Percentiles rank a stretch among this genome's conserved stretches.
These are phyloP conservation scores for Primulina eburnea DNA, from an alignment of 257 asterid species.

Conservation along the genomic window DNA sequence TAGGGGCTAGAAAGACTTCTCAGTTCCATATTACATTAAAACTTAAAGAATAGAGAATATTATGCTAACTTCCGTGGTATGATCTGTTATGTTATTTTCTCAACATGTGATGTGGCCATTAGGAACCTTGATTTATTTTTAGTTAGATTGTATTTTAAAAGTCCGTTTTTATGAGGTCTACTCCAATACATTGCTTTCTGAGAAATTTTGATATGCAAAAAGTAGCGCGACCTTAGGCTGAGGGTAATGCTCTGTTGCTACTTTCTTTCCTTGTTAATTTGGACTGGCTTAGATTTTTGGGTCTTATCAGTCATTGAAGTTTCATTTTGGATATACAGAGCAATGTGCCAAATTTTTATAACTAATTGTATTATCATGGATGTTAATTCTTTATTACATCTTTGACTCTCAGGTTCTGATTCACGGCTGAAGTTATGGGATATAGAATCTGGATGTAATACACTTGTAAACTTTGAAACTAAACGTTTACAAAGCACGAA, in stretches of 20 bases:
- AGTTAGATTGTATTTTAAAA: slow-evolving; percentile 1
- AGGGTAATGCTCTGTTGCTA: neutral
- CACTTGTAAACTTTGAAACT: slow-evolving; percentile 87
- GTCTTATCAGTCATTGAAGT: neutral
- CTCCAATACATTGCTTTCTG: neutral
- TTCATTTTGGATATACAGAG: neutral
- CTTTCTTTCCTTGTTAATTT: neutral
- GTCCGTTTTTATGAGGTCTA: neutral
- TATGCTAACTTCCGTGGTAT: slow-evolving; percentile 4
- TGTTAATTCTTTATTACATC: slow-evolving; percentile 6
- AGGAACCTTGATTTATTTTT: slow-evolving; percentile 12
- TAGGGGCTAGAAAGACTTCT: slow-evolving; percentile 1
- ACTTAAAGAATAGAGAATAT: slow-evolving; percentile 13
- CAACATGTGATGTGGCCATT: neutral
- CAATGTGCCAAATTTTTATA: neutral
- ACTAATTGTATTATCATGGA: neutral
- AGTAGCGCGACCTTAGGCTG: neutral
- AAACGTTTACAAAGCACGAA: slow-evolving; percentile 78
- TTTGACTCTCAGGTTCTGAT: slow-evolving; percentile 77
- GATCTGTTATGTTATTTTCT: neutral
- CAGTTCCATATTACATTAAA: neutral
- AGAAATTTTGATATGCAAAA: slow-evolving; percentile 10
- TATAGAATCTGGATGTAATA: slow-evolving; percentile 88
- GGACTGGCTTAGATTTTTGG: neutral
- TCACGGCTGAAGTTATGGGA: slow-evolving; percentile 97